A percentile compares a stretch with the other conserved stretches of the same genome.
Conservation (phyloP, 2,329 filamentous ascomycete species). For the Orbilia brochopaga region DNA sequence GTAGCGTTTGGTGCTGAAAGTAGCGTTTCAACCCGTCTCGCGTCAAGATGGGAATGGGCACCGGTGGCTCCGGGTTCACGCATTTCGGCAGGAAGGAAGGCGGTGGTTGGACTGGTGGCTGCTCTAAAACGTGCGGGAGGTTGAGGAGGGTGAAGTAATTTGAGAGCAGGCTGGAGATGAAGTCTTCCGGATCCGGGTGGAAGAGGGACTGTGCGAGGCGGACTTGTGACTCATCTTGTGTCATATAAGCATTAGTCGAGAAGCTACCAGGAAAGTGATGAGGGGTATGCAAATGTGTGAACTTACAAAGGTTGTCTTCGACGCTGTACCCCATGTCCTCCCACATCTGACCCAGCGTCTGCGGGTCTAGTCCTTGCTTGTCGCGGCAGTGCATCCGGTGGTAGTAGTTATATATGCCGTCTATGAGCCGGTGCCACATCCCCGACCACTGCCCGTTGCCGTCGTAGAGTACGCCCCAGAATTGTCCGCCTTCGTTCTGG, state of each 20-base stretch:
- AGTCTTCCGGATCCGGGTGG: constrained; percentile 43
- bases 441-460: constrained; percentile 35
- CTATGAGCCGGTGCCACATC: constrained; percentile 39
- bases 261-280: not conserved
- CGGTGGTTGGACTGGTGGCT: constrained; percentile 36
- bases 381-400: constrained; percentile 26
- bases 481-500: constrained; percentile 23
- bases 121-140: constrained; percentile 28
- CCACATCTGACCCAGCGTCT: constrained; percentile 47
- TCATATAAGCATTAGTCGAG: constrained; percentile 8
- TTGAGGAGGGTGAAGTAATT: constrained; percentile 40
- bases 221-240: constrained; percentile 42
- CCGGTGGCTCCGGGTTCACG: constrained; percentile 41
- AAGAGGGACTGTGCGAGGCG: constrained; percentile 42
- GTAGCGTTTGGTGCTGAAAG: constrained; percentile 36
- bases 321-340: constrained; percentile 45
- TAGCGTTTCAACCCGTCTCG: constrained; percentile 38
- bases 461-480: constrained; percentile 40
- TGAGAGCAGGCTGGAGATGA: constrained; percentile 43
- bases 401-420: constrained; percentile 44
- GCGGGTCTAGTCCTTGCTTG: constrained; percentile 36
- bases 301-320: constrained; percentile 48
- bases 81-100: constrained; percentile 48
- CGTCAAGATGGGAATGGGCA: constrained; percentile 27
- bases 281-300: not conserved